A percentile compares a stretch with the other conserved stretches of the same genome.
Evolutionary conservation across 2,329 filamentous ascomycete species (phyloP).

Genomic region (Onygenales sp.): DNA sequence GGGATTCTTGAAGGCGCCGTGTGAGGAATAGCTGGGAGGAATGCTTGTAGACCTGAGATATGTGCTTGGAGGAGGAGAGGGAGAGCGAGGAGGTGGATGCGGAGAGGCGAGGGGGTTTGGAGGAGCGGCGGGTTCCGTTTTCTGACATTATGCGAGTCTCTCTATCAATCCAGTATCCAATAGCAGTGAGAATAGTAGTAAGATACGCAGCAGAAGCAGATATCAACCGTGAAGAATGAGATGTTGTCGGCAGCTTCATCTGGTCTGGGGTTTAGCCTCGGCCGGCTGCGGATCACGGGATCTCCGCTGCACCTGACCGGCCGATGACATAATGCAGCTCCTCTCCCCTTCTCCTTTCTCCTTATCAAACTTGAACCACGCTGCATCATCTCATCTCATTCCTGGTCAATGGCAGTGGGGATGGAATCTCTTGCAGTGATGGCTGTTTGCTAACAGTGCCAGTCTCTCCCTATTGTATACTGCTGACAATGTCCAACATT

Average conservation of each 20-base stretch:
- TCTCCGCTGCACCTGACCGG: neutral
- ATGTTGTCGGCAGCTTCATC: neutral
- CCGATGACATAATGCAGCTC: neutral
- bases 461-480: no score
- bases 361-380: neutral
- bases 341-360: neutral
- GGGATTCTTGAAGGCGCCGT: constrained; percentile 79
- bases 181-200: neutral
- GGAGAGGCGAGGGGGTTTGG: constrained; percentile 48
- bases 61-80: constrained; percentile 52
- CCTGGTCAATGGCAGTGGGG: no score
- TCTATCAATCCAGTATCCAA: neutral
- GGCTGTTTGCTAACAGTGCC: no score
- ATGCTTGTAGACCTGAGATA: constrained; percentile 89
- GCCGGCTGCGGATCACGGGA: constrained; percentile 2
- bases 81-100: constrained; percentile 57
- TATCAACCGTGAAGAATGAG: neutral
- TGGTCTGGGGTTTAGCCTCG: neutral
- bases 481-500: no score
- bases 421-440: no score
- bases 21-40: constrained; percentile 91
- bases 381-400: no score
- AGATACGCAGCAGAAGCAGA: neutral
- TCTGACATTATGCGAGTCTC: constrained; percentile 12
- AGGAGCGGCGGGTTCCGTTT: constrained; percentile 21